These are phyloP conservation scores for Saturnispora kantuleensis DNA, from an alignment of 805 yeast genomes.

Conservation along the genomic window DNA sequence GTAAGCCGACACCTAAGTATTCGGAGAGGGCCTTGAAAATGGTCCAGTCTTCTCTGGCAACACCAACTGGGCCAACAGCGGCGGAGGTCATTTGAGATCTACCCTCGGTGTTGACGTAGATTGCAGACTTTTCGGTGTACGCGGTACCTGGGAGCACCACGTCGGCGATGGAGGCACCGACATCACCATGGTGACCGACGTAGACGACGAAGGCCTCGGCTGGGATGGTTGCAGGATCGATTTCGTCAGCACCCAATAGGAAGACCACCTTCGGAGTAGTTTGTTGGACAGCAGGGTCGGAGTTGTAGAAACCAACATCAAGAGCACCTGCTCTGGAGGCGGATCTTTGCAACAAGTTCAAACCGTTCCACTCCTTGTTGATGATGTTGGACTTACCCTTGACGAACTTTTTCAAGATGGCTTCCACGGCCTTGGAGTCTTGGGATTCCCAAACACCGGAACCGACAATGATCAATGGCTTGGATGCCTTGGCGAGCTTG, in stretches of 20 bases:
- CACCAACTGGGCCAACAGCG: slow-evolving; percentile 80
- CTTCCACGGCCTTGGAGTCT: slow-evolving; percentile 54
- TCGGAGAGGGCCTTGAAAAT: slow-evolving; percentile 76
- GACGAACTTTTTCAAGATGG: slow-evolving; percentile 52
- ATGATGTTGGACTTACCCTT: slow-evolving; percentile 46
- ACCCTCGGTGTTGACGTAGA: slow-evolving; percentile 85
- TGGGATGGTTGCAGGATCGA: slow-evolving; percentile 59
- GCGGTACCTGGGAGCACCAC: slow-evolving; percentile 83
- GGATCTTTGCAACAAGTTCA: slow-evolving; percentile 70
- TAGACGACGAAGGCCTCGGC: slow-evolving; percentile 79
- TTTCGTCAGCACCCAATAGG: slow-evolving; percentile 78
- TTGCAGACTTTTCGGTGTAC: slow-evolving; percentile 77
- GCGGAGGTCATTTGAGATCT: slow-evolving; percentile 80
- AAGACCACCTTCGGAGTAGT: slow-evolving; percentile 65
- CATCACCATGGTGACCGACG: slow-evolving; percentile 89
- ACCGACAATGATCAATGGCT: slow-evolving; percentile 74
- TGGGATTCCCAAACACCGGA: slow-evolving; percentile 63
- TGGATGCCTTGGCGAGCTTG: slow-evolving; percentile 53
- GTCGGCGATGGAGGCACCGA: slow-evolving; percentile 82
- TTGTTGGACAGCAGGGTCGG: slow-evolving; percentile 34
- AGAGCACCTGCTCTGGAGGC: slow-evolving; percentile 84
- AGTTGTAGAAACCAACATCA: slow-evolving; percentile 66
- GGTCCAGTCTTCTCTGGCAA: slow-evolving; percentile 89
- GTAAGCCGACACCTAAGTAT: slow-evolving; percentile 58
- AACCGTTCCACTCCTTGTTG: slow-evolving; percentile 72